Evolutionary conservation across 768 basidiomycete genomes (phyloP).

Genomic region (Leccinum variicolor): DNA sequence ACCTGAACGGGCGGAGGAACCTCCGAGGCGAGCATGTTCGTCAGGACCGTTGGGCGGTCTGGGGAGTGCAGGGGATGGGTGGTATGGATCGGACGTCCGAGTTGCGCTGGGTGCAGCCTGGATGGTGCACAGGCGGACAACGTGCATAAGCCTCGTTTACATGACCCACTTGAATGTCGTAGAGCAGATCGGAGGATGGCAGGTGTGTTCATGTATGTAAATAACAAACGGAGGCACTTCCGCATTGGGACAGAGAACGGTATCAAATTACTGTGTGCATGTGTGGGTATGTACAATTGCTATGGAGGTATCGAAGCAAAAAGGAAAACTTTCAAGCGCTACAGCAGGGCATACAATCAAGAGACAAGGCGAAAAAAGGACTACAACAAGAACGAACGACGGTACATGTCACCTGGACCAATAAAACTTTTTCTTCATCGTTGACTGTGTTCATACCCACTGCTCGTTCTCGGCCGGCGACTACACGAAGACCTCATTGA

Average conservation of each 20-base stretch:
- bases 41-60: conserved; percentile 38
- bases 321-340: not conserved
- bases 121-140: not conserved
- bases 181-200: conserved; percentile 2
- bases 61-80: conserved; percentile 5
- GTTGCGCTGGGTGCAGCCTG: not conserved
- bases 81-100: conserved; percentile 14
- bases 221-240: not conserved
- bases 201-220: not conserved
- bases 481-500: conserved; percentile 1
- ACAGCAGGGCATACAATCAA: conserved; percentile 9
- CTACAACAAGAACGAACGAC: too few species aligned
- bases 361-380: not conserved
- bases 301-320: not conserved
- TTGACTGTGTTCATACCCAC: conserved; percentile 3
- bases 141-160: not conserved
- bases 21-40: conserved; percentile 72
- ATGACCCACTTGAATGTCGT: conserved; percentile 1
- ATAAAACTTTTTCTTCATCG: conserved; percentile 20
- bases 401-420: too few species aligned
- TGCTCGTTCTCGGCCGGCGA: not conserved
- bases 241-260: not conserved
- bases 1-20: conserved; percentile 71
- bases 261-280: not conserved
- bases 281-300: not conserved